Conservation (phyloP, 306 rosid species). For the Adenanthera pavonina region DNA sequence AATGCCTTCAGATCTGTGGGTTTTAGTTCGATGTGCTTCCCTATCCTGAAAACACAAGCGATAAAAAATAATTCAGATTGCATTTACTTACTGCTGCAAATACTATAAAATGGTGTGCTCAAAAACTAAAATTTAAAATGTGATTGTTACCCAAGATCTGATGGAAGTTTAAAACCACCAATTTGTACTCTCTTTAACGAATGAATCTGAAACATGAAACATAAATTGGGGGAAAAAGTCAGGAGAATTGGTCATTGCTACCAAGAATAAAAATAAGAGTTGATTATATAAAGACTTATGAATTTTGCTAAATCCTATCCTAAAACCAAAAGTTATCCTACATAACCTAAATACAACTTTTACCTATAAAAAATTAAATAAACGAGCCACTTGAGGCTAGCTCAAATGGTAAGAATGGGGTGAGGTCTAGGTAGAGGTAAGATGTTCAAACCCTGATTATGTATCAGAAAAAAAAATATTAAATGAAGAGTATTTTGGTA, state of each 20-base stretch:
- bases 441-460: too few relatives aligned
- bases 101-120: conserved; percentile 10
- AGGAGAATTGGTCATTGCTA: conserved; percentile 3
- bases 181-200: conserved; percentile 87
- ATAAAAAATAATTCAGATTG: conserved; percentile 15
- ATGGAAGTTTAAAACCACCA: conserved; percentile 83
- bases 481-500: background rate
- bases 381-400: too few relatives aligned
- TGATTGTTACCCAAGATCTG: conserved; percentile 80
- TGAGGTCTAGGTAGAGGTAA: too few relatives aligned
- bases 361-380: too few relatives aligned
- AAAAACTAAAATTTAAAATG: conserved; percentile 29
- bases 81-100: conserved; percentile 16
- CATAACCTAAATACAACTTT: background rate
- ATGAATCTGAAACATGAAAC: conserved; percentile 68
- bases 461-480: too few relatives aligned
- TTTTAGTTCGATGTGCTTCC: conserved; percentile 76
- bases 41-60: conserved; percentile 63
- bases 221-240: conserved; percentile 26
- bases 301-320: background rate
- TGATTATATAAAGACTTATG: background rate
- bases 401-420: too few relatives aligned
- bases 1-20: conserved; percentile 68
- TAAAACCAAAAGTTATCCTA: background rate
- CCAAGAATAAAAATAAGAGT: background rate